These are phyloP conservation scores for Globisporangium camurandrum DNA, from an alignment of 352 stramenopile genomes.

Conservation along the genomic window DNA sequence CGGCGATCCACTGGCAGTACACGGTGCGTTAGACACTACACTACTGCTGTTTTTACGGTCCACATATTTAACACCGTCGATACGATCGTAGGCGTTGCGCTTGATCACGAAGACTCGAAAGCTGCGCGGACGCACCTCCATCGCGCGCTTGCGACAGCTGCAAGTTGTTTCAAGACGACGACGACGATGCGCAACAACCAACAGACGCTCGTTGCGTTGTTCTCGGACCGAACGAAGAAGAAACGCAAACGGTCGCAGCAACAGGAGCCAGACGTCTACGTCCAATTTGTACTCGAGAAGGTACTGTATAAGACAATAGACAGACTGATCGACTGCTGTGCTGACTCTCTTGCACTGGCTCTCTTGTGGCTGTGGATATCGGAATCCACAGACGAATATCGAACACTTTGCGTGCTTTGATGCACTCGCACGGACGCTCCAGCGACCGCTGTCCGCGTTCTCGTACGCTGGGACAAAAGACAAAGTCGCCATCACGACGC, in stretches of 20 bases:
- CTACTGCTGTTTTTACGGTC: background rate
- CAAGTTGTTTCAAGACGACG: slow-evolving; percentile 54
- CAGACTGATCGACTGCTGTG: too few relatives aligned
- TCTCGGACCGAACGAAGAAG: slow-evolving; percentile 51
- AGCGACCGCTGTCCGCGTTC: slow-evolving; percentile 43
- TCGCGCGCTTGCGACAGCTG: slow-evolving; percentile 48
- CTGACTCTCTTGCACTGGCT: background rate
- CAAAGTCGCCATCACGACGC: slow-evolving; percentile 60
- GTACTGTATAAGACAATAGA: too few relatives aligned
- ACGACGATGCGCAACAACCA: slow-evolving; percentile 38
- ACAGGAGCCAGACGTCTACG: slow-evolving; percentile 30
- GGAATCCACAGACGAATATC: slow-evolving; percentile 35
- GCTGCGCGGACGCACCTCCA: slow-evolving; percentile 51
- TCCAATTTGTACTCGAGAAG: slow-evolving; percentile 70
- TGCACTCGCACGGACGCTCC: slow-evolving; percentile 30
- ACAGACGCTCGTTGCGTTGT: slow-evolving; percentile 47
- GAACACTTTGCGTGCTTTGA: slow-evolving; percentile 75
- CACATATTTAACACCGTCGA: too few relatives aligned
- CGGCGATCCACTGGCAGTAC: slow-evolving; percentile 18
- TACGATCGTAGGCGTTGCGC: slow-evolving; percentile 27
- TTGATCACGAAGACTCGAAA: slow-evolving; percentile 57
- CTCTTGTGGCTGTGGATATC: background rate
- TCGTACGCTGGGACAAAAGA: slow-evolving; percentile 70
- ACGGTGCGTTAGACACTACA: slow-evolving; percentile 18
- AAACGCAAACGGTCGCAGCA: slow-evolving; percentile 66